A percentile compares a stretch with the other conserved stretches of the same genome.
Conservation (phyloP, 2,329 filamentous ascomycete species). For the Cladophialophora bantiana region DNA sequence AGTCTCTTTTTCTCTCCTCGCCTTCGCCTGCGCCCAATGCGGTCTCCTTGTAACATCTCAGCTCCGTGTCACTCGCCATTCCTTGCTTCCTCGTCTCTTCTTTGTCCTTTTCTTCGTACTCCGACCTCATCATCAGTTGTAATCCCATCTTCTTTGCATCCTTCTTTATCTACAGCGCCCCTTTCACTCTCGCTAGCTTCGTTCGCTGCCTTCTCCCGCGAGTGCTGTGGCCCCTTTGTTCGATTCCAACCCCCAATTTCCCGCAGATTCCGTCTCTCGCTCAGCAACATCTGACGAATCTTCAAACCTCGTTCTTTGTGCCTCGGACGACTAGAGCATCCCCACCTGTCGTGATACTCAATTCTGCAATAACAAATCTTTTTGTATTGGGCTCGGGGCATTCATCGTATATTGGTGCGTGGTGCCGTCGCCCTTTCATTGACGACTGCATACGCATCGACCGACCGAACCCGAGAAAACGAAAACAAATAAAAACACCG, state of each 20-base stretch:
- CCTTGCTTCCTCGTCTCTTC: conserved; percentile 2
- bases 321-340: conserved; percentile 27
- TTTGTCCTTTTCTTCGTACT: conserved; percentile 4
- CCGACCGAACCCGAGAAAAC: not conserved
- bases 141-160: not conserved
- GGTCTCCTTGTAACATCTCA: not conserved
- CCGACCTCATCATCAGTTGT: conserved; percentile 2
- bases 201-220: conserved; percentile 12
- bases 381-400: conserved; percentile 1
- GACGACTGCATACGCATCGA: conserved; percentile 31
- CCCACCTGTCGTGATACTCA: conserved; percentile 13
- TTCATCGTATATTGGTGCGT: conserved; percentile 10
- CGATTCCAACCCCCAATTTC: conserved; percentile 20
- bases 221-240: conserved; percentile 11
- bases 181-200: conserved; percentile 19
- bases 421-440: conserved; percentile 26
- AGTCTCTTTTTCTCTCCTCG: conserved; percentile 9
- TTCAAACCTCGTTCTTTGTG: conserved; percentile 23
- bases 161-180: not conserved
- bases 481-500: conserved; percentile 7
- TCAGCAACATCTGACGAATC: conserved; percentile 22
- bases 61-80: conserved; percentile 2
- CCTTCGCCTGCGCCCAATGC: conserved; percentile 11
- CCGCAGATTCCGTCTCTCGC: conserved; percentile 22
- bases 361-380: not conserved